phyloP scores from a whole-genome alignment of 2,329 filamentous ascomycete species.

The Coniochaeta sp. region DNA sequence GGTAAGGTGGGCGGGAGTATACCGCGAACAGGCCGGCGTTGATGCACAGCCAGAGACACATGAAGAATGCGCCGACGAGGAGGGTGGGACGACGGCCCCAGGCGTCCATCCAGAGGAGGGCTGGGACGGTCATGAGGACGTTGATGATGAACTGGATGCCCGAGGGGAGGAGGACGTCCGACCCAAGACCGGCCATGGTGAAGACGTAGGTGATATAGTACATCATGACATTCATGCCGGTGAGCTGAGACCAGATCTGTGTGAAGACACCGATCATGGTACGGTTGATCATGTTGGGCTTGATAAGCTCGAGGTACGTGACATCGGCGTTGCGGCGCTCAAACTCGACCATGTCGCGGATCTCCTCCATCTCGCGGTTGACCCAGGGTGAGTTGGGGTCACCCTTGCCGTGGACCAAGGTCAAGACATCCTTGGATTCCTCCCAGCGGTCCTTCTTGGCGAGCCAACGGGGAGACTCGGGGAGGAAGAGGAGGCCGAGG shows the following conservation, averaged over 20 bases:
- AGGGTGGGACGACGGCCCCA: conserved; percentile 67
- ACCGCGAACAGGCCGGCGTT: conserved; percentile 37
- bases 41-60: conserved; percentile 44
- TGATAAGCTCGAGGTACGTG: conserved; percentile 64
- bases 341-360: conserved; percentile 65
- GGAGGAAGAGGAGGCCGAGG: conserved; percentile 32
- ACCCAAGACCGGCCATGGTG: conserved; percentile 60
- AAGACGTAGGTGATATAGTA: conserved; percentile 67
- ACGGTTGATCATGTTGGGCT: conserved; percentile 66
- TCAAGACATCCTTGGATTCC: conserved; percentile 38
- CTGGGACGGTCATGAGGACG: conserved; percentile 69
- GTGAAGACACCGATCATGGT: conserved; percentile 64
- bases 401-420: conserved; percentile 55
- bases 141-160: conserved; percentile 74
- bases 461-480: conserved; percentile 43
- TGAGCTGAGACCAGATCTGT: conserved; percentile 70
- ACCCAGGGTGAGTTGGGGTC: conserved; percentile 60
- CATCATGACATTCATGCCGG: conserved; percentile 70
- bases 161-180: conserved; percentile 55
- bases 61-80: conserved; percentile 56
- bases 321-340: conserved; percentile 63
- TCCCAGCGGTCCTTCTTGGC: conserved; percentile 39
- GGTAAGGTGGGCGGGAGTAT: conserved; percentile 26
- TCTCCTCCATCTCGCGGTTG: conserved; percentile 60
- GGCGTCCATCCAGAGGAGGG: conserved; percentile 65